Evolutionary conservation across 2,329 filamentous ascomycete species (phyloP), one percentile per base, ranked within the genome.

Genomic region (Fusarium guadeloupense): DNA sequence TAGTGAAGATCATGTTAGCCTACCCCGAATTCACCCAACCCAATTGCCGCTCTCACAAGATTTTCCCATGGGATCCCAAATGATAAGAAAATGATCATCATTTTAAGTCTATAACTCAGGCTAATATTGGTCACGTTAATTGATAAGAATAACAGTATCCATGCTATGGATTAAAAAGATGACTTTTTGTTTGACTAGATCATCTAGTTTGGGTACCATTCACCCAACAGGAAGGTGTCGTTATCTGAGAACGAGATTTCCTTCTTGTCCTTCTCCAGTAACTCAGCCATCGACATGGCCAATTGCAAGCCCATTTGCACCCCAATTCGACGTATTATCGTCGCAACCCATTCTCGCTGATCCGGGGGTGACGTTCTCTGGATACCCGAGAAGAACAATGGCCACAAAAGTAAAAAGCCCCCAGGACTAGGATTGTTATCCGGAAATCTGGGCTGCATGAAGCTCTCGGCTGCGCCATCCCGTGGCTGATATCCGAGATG

Each of bases 301-400:
- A 68, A 23, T 19, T 52, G 62, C 12, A 68, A 30, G 4, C 66
- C 65, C 62, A 68, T 67, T 12, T 53, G 48, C 3, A 43, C 12
- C 0, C 64, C 65, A 20, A 68, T 59, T 9, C 38, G 47, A 7
- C 59, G 49, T 23, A 67, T 64, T 14, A 39, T 48, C 5, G 19
- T 21, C 7, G 64, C 49, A 9, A 62, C 46, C 65, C 65, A 68
- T 2, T 45, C 13, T 8, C 55, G 52, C 41, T 66, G 62, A 4
- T 53, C 55, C 3, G 17, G 10, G 3, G 50, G 9, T 0, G 62
- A 54, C 4, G 65, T 68, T 7, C 62, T 55, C 14, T 56, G 37
- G 20, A 66, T 54, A 1, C 53, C 60, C 1, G 64, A 49, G 5
- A 62, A 61, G 42, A 67, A 67, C 0, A 64, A 10, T 9, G 64